Base-by-base conservation (phyloP, 345 rosid genomes). In the Eucalyptus victrix region DNA sequence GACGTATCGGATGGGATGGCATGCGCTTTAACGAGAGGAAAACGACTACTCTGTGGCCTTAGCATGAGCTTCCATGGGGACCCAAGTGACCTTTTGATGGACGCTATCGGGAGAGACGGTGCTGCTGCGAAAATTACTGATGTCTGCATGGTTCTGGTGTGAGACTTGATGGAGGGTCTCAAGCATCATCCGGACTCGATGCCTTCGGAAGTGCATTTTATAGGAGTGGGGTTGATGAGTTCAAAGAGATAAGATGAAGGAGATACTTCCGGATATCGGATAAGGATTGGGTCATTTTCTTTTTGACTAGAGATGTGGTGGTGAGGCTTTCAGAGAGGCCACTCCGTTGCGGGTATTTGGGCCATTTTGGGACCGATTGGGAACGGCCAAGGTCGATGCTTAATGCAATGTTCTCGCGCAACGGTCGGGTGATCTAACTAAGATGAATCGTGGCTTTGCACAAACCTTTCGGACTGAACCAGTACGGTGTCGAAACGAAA, bases 1-100 rank as follows among this genome's bases (percentile, higher is more conserved):
- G 94, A 90, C 60, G 88, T n/a, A 51, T 94, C 96, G 14, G 51
- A 4, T 45, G 89, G 14, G 14, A 23, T 90, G 23, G 93, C 88
- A 28, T 89, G 87, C 53, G 91, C 93, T 88, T 88, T 93, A 86
- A 92, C 80, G 8, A 88, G 67, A 30, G 90, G 83, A 81, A 32
- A 49, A 4, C 81, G 86, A 83, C 91, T 17, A 65, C 88, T 80
- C 86, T 88, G 91, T 56, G 89, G 45, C 88, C 87, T 91, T 7
- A 90, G 90, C 47, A 32, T 19, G 72, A 90, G 60, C 54, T 80
- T 92, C 91, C 90, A 32, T 12, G 92, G 92, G 76, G 88, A 45
- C 86, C 88, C 87, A 24, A 85, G 76, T 89, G 90, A 54, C 88
- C 91, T 93, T 87, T 90, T 15, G 47, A 92, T 88, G 58, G 34